phyloP scores from a whole-genome alignment of 106 monocot genomes.

The Dioscorea alata region DNA sequence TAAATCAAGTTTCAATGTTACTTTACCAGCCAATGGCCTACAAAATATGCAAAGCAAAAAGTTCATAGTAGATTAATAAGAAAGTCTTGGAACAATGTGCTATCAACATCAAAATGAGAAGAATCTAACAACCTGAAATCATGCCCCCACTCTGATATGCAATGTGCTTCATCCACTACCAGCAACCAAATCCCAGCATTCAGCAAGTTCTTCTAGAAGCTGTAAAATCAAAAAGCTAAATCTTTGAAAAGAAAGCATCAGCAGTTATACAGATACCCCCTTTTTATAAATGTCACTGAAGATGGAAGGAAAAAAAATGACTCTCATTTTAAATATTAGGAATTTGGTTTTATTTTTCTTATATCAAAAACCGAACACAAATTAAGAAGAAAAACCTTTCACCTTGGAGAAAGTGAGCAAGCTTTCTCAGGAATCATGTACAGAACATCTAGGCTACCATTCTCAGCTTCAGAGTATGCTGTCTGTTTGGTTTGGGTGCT shows the following conservation, averaged over 20 bases:
- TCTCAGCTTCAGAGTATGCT: slow-evolving; percentile 55
- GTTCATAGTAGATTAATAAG: too few species aligned
- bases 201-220: slow-evolving; percentile 85
- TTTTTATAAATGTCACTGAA: too few species aligned
- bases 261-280: too few species aligned
- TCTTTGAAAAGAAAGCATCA: too few species aligned
- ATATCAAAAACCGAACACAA: not conserved
- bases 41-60: too few species aligned
- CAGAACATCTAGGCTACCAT: slow-evolving; percentile 60
- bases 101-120: not conserved
- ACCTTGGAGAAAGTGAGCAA: slow-evolving; percentile 71
- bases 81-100: too few species aligned
- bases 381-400: not conserved
- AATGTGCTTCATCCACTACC: slow-evolving; percentile 99
- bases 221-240: slow-evolving; percentile 9
- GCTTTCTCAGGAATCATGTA: slow-evolving; percentile 99
- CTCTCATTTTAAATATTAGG: too few species aligned
- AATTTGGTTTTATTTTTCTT: too few species aligned
- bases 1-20: too few species aligned
- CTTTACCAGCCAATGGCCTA: too few species aligned
- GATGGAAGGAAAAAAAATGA: too few species aligned
- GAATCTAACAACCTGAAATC: slow-evolving; percentile 72
- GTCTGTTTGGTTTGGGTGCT: slow-evolving; percentile 58
- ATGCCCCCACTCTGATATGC: slow-evolving; percentile 99
- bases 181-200: slow-evolving; percentile 72